These are phyloP conservation scores for Senecio squalidus DNA, from an alignment of 140 eudicot species.

Conservation along the genomic window DNA sequence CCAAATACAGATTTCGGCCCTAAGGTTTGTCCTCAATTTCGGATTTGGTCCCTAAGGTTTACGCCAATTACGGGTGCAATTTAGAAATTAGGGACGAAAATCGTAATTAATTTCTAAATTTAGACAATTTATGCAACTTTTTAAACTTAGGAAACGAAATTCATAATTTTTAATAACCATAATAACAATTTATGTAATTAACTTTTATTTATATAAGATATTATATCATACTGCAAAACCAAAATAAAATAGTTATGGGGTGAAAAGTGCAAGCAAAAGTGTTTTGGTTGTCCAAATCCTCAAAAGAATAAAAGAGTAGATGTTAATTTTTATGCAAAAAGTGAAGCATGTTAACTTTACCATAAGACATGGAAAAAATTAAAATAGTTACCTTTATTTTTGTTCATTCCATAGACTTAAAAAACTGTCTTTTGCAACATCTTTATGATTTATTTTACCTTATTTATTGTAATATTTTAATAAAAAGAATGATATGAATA, in stretches of 20 bases:
- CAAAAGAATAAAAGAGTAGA: constrained; percentile 18
- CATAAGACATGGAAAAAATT: constrained; percentile 20
- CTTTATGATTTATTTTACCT: background rate
- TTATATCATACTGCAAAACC: background rate
- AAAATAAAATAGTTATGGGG: background rate
- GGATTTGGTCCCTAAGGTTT: too few species aligned
- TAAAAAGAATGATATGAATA: background rate
- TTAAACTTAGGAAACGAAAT: too few species aligned
- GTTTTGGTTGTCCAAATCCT: constrained; percentile 26
- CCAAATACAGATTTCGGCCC: too few species aligned
- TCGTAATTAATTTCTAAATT: too few species aligned
- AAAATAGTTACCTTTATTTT: constrained; percentile 5
- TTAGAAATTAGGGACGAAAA: too few species aligned
- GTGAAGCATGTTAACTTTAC: constrained; percentile 28
- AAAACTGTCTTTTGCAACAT: constrained; percentile 12
- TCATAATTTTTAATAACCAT: background rate
- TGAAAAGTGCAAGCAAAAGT: constrained; percentile 3
- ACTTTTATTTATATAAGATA: too few species aligned
- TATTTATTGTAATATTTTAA: background rate
- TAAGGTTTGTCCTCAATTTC: too few species aligned
- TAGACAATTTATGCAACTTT: too few species aligned
- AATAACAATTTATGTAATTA: too few species aligned
- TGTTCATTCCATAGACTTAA: constrained; percentile 4
- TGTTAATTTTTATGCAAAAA: constrained; percentile 23
- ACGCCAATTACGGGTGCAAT: too few species aligned